phyloP scores from a whole-genome alignment of 345 rosid species.

The Gossypium rotundifolium region DNA sequence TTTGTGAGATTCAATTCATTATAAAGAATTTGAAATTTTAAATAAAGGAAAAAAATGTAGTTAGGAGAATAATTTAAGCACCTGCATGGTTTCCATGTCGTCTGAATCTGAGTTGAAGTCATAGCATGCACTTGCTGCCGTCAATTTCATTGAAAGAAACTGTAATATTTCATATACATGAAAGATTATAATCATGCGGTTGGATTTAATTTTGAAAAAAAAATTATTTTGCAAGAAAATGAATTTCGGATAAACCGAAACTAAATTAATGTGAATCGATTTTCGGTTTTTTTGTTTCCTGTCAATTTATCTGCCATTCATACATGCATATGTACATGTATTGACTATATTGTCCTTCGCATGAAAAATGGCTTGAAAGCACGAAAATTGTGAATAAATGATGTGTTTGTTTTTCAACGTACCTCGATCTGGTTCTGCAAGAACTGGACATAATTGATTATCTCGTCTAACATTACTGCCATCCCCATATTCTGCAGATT shows the following conservation, averaged over 20 bases:
- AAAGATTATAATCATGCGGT: no score
- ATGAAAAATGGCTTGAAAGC: neutral
- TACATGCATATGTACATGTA: neutral
- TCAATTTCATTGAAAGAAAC: conserved; percentile 85
- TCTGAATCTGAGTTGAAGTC: conserved; percentile 68
- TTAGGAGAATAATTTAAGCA: no score
- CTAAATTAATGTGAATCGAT: no score
- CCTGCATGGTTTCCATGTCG: conserved; percentile 27
- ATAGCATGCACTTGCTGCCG: conserved; percentile 66
- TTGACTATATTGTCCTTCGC: neutral
- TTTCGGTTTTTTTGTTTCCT: no score
- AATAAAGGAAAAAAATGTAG: no score
- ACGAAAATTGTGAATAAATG: neutral
- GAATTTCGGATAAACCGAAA: no score
- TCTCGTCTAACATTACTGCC: conserved; percentile 80
- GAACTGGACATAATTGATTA: conserved; percentile 71
- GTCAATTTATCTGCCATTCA: neutral
- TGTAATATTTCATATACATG: conserved; percentile 19
- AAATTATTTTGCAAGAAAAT: no score
- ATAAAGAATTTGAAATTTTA: no score
- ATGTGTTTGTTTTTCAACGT: conserved; percentile 1
- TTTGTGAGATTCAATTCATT: no score
- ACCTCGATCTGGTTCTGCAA: conserved; percentile 83
- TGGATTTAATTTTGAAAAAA: no score
- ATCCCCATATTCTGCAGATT: conserved; percentile 73